Conservation (phyloP, 768 basidiomycete genomes). For the Hygrophoropsis aurantiaca region DNA sequence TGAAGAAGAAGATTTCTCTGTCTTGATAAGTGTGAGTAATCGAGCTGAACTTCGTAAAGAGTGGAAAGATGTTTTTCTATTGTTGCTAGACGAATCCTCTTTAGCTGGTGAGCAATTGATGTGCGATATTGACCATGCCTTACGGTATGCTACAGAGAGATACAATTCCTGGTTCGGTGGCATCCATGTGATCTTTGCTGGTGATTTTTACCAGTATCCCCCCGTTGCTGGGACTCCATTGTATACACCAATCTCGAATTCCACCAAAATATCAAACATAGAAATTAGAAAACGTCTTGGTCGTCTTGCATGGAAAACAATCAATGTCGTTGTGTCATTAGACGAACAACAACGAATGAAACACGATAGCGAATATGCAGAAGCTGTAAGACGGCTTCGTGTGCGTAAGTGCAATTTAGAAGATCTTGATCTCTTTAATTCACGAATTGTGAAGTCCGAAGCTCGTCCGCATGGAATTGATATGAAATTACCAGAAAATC, state of each 20-base stretch:
- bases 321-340: slow-evolving; percentile 9
- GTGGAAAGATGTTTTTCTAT: slow-evolving; percentile 22
- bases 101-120: slow-evolving; percentile 22
- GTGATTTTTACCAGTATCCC: slow-evolving; percentile 34
- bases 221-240: slow-evolving; percentile 28
- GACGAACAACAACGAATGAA: slow-evolving; percentile 24
- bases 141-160: slow-evolving; percentile 23
- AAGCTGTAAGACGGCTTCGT: not conserved
- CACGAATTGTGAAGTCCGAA: slow-evolving; percentile 5
- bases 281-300: not conserved
- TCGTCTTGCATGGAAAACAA: slow-evolving; percentile 13
- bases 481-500: not conserved
- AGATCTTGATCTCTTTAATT: slow-evolving; percentile 20
- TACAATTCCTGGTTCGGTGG: slow-evolving; percentile 28
- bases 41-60: slow-evolving; percentile 15
- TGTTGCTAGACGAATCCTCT: slow-evolving; percentile 32
- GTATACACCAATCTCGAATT: slow-evolving; percentile 20
- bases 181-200: slow-evolving; percentile 28
- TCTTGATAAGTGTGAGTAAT: slow-evolving; percentile 14
- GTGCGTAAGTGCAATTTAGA: slow-evolving; percentile 9
- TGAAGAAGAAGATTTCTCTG: slow-evolving; percentile 7
- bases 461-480: not conserved
- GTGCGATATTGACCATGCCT: slow-evolving; percentile 26
- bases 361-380: slow-evolving; percentile 19
- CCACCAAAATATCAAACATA: not conserved